These are phyloP conservation scores for Phialophora chinensis DNA, from an alignment of 2,329 filamentous ascomycete genomes.

Conservation along the genomic window DNA sequence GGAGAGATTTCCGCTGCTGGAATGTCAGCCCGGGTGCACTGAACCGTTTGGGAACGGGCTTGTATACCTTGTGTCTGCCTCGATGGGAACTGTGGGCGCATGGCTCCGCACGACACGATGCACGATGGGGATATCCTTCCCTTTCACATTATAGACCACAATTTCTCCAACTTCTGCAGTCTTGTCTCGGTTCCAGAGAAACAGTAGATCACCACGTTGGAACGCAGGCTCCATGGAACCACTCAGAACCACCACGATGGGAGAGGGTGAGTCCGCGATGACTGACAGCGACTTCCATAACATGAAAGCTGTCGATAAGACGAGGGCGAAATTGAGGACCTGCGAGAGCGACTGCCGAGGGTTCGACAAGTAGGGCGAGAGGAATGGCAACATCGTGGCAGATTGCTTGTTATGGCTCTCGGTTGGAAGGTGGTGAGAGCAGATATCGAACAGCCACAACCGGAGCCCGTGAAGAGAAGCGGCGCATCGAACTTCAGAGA, in stretches of 20 bases:
- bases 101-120: constrained; percentile 82
- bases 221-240: constrained; percentile 73
- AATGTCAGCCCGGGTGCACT: background rate
- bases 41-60: background rate
- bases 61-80: constrained; percentile 45
- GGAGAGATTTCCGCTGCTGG: constrained; percentile 24
- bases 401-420: background rate
- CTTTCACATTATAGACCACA: constrained; percentile 82
- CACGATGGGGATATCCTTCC: constrained; percentile 97
- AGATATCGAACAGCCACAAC: background rate
- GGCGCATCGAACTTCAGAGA: background rate
- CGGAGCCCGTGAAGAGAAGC: background rate
- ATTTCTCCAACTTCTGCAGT: constrained; percentile 73
- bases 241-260: constrained; percentile 70
- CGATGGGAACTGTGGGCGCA: constrained; percentile 47
- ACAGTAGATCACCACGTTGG: constrained; percentile 67
- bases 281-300: constrained; percentile 91
- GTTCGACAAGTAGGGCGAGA: constrained; percentile 65
- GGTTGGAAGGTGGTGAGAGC: background rate
- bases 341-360: constrained; percentile 81
- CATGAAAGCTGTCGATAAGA: constrained; percentile 92
- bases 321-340: constrained; percentile 87
- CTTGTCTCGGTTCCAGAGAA: constrained; percentile 66
- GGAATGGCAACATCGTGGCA: constrained; percentile 67
- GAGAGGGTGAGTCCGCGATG: constrained; percentile 72